Conservation (phyloP, 345 rosid species). For the Cochlearia excelsa region DNA sequence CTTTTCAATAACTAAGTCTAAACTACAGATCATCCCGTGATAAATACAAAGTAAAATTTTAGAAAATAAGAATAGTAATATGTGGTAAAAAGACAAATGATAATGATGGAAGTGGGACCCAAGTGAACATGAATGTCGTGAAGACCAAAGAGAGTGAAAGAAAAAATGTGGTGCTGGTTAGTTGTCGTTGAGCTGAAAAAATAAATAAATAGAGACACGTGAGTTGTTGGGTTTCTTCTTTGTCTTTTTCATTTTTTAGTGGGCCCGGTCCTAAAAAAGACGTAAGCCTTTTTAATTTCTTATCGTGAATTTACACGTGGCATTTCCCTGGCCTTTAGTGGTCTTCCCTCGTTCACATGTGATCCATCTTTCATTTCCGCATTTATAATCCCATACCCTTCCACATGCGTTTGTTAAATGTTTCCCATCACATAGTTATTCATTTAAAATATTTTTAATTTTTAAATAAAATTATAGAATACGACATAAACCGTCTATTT, state of each 20-base stretch:
- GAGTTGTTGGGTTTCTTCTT: slow-evolving; percentile 36
- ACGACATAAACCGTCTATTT: too few relatives aligned
- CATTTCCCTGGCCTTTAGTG: slow-evolving; percentile 32
- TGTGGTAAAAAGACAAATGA: slow-evolving; percentile 23
- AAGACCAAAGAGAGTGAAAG: slow-evolving; percentile 25
- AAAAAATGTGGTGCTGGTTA: slow-evolving; percentile 16
- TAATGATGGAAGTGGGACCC: slow-evolving; percentile 18
- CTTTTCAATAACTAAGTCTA: too few relatives aligned
- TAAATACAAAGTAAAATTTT: background rate
- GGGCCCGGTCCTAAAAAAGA: slow-evolving; percentile 5
- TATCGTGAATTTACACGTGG: slow-evolving; percentile 31
- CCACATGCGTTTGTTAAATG: slow-evolving; percentile 34
- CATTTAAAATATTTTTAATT: too few relatives aligned
- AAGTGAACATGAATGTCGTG: slow-evolving; percentile 39
- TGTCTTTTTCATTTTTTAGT: slow-evolving; percentile 4
- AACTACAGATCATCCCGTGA: slow-evolving; percentile 11
- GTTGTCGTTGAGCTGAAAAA: slow-evolving; percentile 29
- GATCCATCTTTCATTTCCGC: slow-evolving; percentile 15
- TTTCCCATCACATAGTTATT: slow-evolving; percentile 19
- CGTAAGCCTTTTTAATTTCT: slow-evolving; percentile 20
- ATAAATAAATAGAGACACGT: slow-evolving; percentile 22
- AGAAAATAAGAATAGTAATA: background rate
- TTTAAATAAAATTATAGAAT: too few relatives aligned
- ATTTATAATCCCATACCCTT: slow-evolving; percentile 14
- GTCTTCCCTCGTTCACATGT: slow-evolving; percentile 29